Evolutionary conservation across 148 eudicot genomes (phyloP), one percentile per base, ranked within the genome.

Genomic region (Silene uniflora): DNA sequence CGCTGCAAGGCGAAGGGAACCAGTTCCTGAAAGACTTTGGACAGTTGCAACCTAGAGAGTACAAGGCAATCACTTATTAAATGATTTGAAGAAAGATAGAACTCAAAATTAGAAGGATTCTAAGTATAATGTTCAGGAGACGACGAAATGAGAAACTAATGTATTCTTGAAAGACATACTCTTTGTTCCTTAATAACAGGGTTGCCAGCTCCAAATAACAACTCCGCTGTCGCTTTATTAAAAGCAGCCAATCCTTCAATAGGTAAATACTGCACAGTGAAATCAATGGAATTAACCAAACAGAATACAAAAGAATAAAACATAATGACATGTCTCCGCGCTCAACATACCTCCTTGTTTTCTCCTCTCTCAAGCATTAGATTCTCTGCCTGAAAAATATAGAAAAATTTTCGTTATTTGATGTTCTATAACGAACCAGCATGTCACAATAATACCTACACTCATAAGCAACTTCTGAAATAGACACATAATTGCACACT

Each of bases 11-110:
- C 98, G 93, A 75, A 95, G 96, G 76, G 98, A 95, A 67, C 98
- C 98, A 82, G 97, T 95, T 79, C 98, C 98, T 56, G 97, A 92
- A 80, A 95, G 98, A 78, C 98, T 89, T 84, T 95, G 98, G 73
- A 95, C 84, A 76, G 98, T 92, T 14, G 96, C 96, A 78, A 94
- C 92, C 98, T 94, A 49, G 25, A 83, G 18, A 67, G 12, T 59
- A 42, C 65, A 63, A 63, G 59, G 56, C 29, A 66, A 69, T 22
- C 55, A 39, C 32, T 52, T 22, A 67, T 70, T 80, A 56, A 23
- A 39, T 27, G 22, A 66, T 46, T 21, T 19, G 11, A 61, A 32
- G n/a, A 52, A 58, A 24, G 44, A 17, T 58, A 24, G 27, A 21
- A 10, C 49, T 2, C 21, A 19, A 21, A 21, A 69, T 13, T 21